Base-by-base conservation (phyloP, 2,329 filamentous ascomycete genomes). In the Rhynchosporium graminicola region DNA sequence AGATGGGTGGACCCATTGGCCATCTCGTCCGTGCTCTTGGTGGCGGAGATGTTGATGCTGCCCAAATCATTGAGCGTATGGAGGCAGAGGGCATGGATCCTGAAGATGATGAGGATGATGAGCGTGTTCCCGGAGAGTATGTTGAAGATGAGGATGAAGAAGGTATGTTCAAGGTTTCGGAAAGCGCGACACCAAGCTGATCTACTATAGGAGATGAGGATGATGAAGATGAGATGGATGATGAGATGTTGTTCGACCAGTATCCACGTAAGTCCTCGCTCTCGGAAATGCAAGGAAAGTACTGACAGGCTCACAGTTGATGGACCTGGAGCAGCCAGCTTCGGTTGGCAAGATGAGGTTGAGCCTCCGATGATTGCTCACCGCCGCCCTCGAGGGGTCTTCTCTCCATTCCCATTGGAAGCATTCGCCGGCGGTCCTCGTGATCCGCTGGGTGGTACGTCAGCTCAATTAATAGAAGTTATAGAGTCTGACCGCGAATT, bases 171-270 rank as follows among this genome's bases (percentile, higher is more conserved):
- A 5, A 29, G 4, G 6, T 29, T 47, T 45, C 50, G 42, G 62
- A 31, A 38, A 50, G 20, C 6, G 54, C 4, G 13, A 50, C n/a
- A 13, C 20, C 26, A 72, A 66, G 74, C 69, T 74, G 57, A 70
- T 9, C n/a, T 28, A 29, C 10, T 6, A 38, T 31, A 45, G 43
- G 36, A 38, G 90, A 92, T 52, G 87, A 90, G 20, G 88, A 90
- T 46, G 87, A 88, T 48, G 85, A 88, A 28, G 85, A 86, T 36
- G 85, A 86, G 15, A 83, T 89, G 68, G 87, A 87, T 50, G 89
- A 86, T 26, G 83, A 87, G 60, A 86, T 86, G 70, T 78, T 83
- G 63, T 87, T 85, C 64, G 84, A 86, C 63, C 83, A 84, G 29
- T 85, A 83, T 74, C 79, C 82, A 62, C 78, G 83, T 85, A 78